Conservation (phyloP, 805 yeast genomes). For the Starmerella davenportii region DNA sequence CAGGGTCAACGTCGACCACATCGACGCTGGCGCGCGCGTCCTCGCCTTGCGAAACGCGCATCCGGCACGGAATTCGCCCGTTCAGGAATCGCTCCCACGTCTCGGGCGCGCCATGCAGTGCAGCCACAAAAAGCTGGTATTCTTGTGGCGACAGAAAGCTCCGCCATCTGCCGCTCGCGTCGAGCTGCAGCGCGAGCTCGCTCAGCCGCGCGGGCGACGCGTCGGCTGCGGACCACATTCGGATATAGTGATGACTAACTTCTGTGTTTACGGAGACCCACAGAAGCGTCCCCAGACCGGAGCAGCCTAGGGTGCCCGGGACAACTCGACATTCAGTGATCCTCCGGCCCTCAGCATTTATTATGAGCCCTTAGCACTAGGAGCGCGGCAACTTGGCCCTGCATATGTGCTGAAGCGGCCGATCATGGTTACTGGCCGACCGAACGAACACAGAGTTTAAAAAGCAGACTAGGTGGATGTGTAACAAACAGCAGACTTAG, state of each 20-base stretch:
- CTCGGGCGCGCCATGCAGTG: constrained; percentile 19
- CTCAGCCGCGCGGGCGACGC: constrained; percentile 14
- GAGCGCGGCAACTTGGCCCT: too few species aligned
- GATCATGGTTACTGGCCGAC: too few species aligned
- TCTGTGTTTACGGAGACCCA: neutral
- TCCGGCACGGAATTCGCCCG: constrained; percentile 19
- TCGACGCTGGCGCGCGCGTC: constrained; percentile 3
- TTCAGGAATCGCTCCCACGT: constrained; percentile 22
- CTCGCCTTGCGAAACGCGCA: constrained; percentile 9
- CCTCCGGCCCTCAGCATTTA: too few species aligned
- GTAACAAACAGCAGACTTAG: too few species aligned
- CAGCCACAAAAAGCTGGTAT: constrained; percentile 23
- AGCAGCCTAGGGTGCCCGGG: neutral
- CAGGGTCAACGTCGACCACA: constrained; percentile 19
- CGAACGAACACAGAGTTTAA: too few species aligned
- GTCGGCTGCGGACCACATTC: constrained; percentile 12
- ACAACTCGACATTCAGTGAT: too few species aligned
- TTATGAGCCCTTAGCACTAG: too few species aligned
- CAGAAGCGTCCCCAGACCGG: neutral
- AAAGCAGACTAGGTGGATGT: too few species aligned
- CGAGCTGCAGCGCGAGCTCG: constrained; percentile 11
- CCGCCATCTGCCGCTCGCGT: constrained; percentile 10
- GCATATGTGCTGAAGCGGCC: too few species aligned
- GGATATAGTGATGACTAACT: neutral
- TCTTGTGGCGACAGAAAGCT: constrained; percentile 25